Evolutionary conservation across 2,329 filamentous ascomycete genomes (phyloP).

Genomic region (Pseudonectria buxi): DNA sequence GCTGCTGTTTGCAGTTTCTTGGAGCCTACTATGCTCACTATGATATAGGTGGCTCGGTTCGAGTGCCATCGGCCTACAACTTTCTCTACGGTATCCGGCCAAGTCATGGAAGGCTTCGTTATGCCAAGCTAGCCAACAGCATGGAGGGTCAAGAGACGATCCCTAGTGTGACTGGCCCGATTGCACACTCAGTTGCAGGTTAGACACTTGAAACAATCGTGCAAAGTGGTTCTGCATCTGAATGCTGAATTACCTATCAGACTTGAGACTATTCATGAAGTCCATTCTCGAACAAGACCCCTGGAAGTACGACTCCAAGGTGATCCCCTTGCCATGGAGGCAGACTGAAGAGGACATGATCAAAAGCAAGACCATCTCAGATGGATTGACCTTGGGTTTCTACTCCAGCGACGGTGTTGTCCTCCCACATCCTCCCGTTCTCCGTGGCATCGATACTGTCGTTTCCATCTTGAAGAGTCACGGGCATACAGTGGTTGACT

Average conservation of each 20-base stretch:
- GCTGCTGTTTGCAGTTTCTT: slow-evolving; percentile 25
- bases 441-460: slow-evolving; percentile 24
- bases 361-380: slow-evolving; percentile 14
- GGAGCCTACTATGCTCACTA: too few species aligned
- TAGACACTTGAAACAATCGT: too few species aligned
- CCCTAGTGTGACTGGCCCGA: slow-evolving; percentile 27
- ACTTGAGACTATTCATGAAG: slow-evolving; percentile 15
- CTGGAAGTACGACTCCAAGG: slow-evolving; percentile 31
- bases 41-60: slow-evolving; percentile 24
- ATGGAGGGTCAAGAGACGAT: slow-evolving; percentile 30
- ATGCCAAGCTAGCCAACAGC: slow-evolving; percentile 26
- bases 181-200: slow-evolving; percentile 23
- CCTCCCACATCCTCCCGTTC: slow-evolving; percentile 31
- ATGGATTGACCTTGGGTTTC: slow-evolving; percentile 25
- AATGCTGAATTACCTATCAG: too few species aligned
- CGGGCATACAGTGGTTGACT: slow-evolving; percentile 24
- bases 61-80: slow-evolving; percentile 26
- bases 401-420: slow-evolving; percentile 24
- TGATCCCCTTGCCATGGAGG: slow-evolving; percentile 31
- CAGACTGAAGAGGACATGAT: slow-evolving; percentile 19
- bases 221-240: too few species aligned
- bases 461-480: slow-evolving; percentile 17
- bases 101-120: slow-evolving; percentile 20
- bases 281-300: slow-evolving; percentile 26
- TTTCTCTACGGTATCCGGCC: slow-evolving; percentile 25